A percentile compares a stretch with the other conserved stretches of the same genome.
Evolutionary conservation across 2,329 filamentous ascomycete genomes (phyloP).

Genomic region (Neofusicoccum ribis): DNA sequence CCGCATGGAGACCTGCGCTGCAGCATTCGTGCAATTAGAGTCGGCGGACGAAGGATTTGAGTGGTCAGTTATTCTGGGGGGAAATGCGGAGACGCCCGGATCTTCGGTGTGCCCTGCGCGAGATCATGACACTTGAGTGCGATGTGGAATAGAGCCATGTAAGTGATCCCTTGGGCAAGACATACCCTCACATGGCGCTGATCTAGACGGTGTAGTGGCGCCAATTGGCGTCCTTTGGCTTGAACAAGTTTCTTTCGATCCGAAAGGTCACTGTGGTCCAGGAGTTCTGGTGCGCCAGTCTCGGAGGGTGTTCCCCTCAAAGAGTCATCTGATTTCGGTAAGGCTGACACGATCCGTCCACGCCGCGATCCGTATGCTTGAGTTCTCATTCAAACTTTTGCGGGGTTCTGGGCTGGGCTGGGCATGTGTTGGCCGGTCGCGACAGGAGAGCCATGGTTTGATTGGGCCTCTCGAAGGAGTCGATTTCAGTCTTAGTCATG

Average conservation of each 20-base stretch:
- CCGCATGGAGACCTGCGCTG: not conserved
- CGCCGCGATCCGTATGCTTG: not conserved
- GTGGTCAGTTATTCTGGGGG: not conserved
- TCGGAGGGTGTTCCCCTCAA: too few relatives aligned
- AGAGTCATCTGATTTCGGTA: not conserved
- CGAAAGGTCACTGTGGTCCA: too few relatives aligned
- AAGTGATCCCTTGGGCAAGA: too few relatives aligned
- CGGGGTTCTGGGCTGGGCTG: not conserved
- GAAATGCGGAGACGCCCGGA: not conserved
- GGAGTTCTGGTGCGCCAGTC: not conserved
- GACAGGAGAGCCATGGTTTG: not conserved
- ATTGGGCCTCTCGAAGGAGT: not conserved
- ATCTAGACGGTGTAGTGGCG: too few relatives aligned
- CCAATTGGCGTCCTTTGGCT: not conserved
- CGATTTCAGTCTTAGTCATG: not conserved
- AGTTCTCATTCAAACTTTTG: not conserved
- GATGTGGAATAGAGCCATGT: not conserved
- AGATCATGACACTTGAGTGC: not conserved
- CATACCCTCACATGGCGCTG: not conserved
- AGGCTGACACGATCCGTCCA: not conserved
- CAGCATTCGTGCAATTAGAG: not conserved
- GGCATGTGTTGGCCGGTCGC: not conserved
- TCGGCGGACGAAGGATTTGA: not conserved
- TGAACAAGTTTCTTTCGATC: not conserved
- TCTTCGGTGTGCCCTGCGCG: not conserved